Percentiles rank a stretch among this genome's conserved stretches.
These are phyloP conservation scores for Suhomyces sp. DNA, from an alignment of 805 yeast species.

Conservation along the genomic window DNA sequence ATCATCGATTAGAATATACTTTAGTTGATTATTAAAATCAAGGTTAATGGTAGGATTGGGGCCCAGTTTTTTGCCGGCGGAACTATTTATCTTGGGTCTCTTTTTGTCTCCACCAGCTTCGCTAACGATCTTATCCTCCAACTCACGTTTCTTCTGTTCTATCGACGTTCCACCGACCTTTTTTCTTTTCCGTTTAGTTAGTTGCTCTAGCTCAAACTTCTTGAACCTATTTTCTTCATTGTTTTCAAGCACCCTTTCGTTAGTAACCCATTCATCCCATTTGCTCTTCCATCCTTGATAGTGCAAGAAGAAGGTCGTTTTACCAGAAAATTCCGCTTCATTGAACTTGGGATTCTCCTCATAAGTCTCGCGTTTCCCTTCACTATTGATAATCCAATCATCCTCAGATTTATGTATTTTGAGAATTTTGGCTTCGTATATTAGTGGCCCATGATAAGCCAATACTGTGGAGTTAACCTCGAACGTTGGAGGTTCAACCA, in stretches of 20 bases:
- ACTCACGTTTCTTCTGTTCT: constrained; percentile 2
- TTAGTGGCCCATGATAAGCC: constrained; percentile 87
- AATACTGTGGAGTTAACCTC: constrained; percentile 36
- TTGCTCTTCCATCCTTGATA: constrained; percentile 94
- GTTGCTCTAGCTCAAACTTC: constrained; percentile 55
- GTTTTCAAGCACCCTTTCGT: constrained; percentile 62
- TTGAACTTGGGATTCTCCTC: constrained; percentile 25
- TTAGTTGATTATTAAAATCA: constrained; percentile 61
- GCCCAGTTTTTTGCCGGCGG: neutral
- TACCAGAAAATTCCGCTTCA: constrained; percentile 24
- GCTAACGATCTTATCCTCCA: neutral
- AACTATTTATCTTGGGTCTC: neutral
- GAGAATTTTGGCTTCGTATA: constrained; percentile 82
- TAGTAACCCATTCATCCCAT: constrained; percentile 96
- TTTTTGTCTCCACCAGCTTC: neutral
- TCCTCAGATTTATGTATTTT: constrained; percentile 58
- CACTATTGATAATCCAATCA: constrained; percentile 37
- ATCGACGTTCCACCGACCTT: constrained; percentile 11
- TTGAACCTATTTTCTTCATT: constrained; percentile 65
- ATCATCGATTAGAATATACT: constrained; percentile 77
- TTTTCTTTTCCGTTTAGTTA: constrained; percentile 16
- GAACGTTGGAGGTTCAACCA: constrained; percentile 4
- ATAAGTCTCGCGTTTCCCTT: constrained; percentile 35
- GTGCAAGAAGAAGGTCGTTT: constrained; percentile 65
- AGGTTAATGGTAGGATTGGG: constrained; percentile 59